Percentiles rank a stretch among this genome's conserved stretches.
These are phyloP conservation scores for Fusarium sp. DNA, from an alignment of 2,329 filamentous ascomycete genomes.

Conservation along the genomic window DNA sequence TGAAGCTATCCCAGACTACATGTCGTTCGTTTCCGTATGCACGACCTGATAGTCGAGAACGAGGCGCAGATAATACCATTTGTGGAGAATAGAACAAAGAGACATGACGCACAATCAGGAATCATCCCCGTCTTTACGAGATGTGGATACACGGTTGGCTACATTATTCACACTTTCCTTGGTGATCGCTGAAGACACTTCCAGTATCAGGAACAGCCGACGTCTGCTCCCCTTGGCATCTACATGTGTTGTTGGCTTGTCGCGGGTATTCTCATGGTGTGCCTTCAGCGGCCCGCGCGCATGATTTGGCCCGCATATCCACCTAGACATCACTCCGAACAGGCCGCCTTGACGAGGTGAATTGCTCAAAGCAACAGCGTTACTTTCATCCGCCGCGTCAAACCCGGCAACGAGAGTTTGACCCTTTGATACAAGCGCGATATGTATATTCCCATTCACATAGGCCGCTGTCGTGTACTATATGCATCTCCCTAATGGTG, in stretches of 20 bases:
- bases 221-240: conserved; percentile 5
- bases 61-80: conserved; percentile 3
- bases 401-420: conserved; percentile 1
- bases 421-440: conserved; percentile 20
- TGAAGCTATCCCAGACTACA: conserved; percentile 28
- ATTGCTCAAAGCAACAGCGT: conserved; percentile 4
- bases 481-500: background rate
- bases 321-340: conserved; percentile 22
- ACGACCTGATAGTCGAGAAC: conserved; percentile 11
- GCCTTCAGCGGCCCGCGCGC: conserved; percentile 34
- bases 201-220: conserved; percentile 35
- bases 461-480: background rate
- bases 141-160: conserved; percentile 28
- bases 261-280: conserved; percentile 26
- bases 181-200: conserved; percentile 21
- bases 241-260: conserved; percentile 31
- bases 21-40: conserved; percentile 22
- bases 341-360: conserved; percentile 10
- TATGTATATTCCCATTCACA: conserved; percentile 10
- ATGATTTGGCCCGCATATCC: conserved; percentile 33
- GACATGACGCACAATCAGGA: conserved; percentile 13
- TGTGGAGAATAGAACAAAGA: conserved; percentile 27
- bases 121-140: conserved; percentile 16
- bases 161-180: conserved; percentile 4
- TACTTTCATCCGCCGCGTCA: conserved; percentile 25